Evolutionary conservation across 306 rosid genomes (phyloP), one percentile per base, ranked within the genome.

Genomic region (Cicer yamashitae): DNA sequence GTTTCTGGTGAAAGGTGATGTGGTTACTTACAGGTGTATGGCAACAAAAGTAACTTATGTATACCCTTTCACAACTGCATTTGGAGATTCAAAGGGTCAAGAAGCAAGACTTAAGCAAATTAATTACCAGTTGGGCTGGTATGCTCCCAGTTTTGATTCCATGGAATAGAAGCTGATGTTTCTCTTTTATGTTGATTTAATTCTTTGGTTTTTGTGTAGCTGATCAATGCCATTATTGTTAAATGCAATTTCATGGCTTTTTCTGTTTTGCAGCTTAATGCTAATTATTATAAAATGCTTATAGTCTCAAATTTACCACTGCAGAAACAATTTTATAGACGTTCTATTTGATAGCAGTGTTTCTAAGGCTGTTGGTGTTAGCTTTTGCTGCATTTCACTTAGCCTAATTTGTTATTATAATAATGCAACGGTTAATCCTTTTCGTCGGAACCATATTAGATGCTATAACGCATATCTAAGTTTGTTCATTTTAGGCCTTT

Each of bases 61-160:
- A 77, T 94, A 94, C 75, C 97, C 99, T 30, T 94, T 94, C 87
- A 92, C 99, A 12, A 90, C 97, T 11, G 92, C 97, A 47, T 85
- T 94, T 0, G 97, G 97, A 59, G 93, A 94, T 82, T 94, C 99
- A 48, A 86, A 91, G 78, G 99, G 99, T 68, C 97, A 94, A 79
- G 90, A 94, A 82, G 93, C 81, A 67, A 83, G 90, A 46, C 83
- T 94, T 73, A 89, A 90, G 81, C 91, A 82, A 81, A 92, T 96
- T 40, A 81, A 83, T 34, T 90, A 88, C 63, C 77, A 81, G 41
- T 82, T 94, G 84, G 96, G 96, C 43, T 92, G 97, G 97, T 90
- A 81, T 84, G 93, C 96, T 82, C 99, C 97, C 45, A 88, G 89
- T 86, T 94, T 92, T 81, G 96, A 92, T 71, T 83, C 90, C 85